Evolutionary conservation across 179 eudicot genomes (phyloP), one percentile per base, ranked within the genome.

Genomic region (Nepenthes alata): DNA sequence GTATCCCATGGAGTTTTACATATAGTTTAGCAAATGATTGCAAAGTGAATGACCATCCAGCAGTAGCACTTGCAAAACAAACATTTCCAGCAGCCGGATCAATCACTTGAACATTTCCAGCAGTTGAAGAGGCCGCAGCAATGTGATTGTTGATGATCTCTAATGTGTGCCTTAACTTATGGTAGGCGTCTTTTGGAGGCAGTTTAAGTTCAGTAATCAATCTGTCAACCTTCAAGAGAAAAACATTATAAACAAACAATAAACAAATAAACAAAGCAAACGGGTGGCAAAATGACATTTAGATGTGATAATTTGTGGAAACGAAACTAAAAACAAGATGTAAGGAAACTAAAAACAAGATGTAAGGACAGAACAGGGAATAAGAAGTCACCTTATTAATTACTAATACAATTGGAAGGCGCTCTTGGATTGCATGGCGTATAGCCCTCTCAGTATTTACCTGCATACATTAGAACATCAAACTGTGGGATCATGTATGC

Each of bases 101-200:
- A 63, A 94, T 80, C 14, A 76, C 63, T 76, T 94, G 97, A 51
- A 82, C 87, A 70, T 79, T 67, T 39, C 94, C 96, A 59, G 97
- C 88, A 63, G 93, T 90, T 57, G 99, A 82, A 47, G 98, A 94
- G 34, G 77, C 84, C 11, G 97, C 86, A 61, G 82, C 70, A 54
- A 94, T 90, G 69, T 76, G 94, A 68, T 77, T 82, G 69, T 94
- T 94, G 70, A 94, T 84, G 51, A 83, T 78, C 74, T 94, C 99
- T 74, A 94, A 73, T 35, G 91, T 87, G 74, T 90, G 99, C 68
- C 93, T 72, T 59, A 94, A 60, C 80, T 94, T 94, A 70, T 80
- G 91, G 75, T 90, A 94, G 56, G 99, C 97, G 73, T 94, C 99
- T 71, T 90, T 90, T 2, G 99, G 99, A 56, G 99, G 99, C 72